These are phyloP conservation scores for Pseudofabraea citricarpa DNA, from an alignment of 2,329 filamentous ascomycete genomes.

Conservation along the genomic window DNA sequence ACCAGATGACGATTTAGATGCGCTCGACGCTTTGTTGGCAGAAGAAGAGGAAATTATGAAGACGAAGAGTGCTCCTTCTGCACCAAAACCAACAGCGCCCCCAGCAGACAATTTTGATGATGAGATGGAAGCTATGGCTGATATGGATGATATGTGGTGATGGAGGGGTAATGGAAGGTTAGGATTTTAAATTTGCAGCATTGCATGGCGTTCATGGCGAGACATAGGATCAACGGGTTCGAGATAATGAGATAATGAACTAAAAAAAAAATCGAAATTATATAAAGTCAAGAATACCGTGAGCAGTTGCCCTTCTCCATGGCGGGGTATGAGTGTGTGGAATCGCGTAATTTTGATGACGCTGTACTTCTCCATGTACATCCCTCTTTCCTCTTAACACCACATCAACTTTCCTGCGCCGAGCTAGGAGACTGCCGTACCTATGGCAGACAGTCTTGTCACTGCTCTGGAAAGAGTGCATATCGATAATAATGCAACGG, in stretches of 20 bases:
- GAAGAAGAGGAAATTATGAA: constrained; percentile 12
- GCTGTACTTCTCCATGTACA: background rate
- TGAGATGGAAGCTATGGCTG: constrained; percentile 56
- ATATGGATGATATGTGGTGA: constrained; percentile 40
- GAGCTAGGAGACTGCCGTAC: background rate
- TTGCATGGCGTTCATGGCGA: too few relatives aligned
- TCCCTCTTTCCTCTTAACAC: background rate
- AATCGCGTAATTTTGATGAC: constrained; percentile 3
- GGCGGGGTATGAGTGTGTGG: background rate
- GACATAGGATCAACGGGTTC: too few relatives aligned
- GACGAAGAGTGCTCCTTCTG: background rate
- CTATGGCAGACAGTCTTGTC: constrained; percentile 32
- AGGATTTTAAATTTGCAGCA: background rate
- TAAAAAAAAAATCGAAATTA: too few relatives aligned
- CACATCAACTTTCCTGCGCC: background rate
- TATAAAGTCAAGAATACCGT: too few relatives aligned
- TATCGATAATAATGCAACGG: constrained; percentile 28
- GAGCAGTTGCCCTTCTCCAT: too few relatives aligned
- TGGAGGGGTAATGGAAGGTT: background rate
- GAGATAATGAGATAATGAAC: too few relatives aligned
- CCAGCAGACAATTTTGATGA: constrained; percentile 23
- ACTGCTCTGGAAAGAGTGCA: constrained; percentile 47
- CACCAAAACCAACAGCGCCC: background rate
- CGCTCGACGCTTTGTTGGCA: constrained; percentile 17
- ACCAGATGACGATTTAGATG: constrained; percentile 35